Evolutionary conservation across 139 green algal genomes (phyloP), one percentile per base, ranked within the genome.

Genomic region (Spirogloea muscicola): DNA sequence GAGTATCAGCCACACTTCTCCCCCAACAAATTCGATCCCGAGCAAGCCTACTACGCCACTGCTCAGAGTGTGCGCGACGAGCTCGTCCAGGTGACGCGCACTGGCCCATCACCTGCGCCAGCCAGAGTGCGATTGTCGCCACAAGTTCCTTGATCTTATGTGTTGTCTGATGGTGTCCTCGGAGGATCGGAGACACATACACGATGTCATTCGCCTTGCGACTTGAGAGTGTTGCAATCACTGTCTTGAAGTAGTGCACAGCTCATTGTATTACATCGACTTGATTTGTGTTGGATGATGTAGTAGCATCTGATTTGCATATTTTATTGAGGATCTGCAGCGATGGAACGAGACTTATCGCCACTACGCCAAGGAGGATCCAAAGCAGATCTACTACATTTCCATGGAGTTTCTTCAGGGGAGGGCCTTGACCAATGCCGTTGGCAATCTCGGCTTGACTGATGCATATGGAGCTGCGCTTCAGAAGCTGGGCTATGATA

Each of bases 371-470:
- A 43, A 77, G 36, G 58, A 93, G 82, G 87, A 94, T 74, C 87
- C 90, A 40, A 98, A 98, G 89, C 89, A 91, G 66, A 86, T 94
- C 38, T 97, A 98, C 87, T 98, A 98, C 89, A 78, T 98, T 34
- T 92, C 83, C 5, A 89, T 88, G 9, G 93, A 98, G 88, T 98
- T 96, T 84, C 86, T 98, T 37, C 96, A 97, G 91, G 93, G 93
- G 68, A 89, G 93, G 73, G 90, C 89, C 18, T 87, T 98, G 58
- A 86, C 88, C 58, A 98, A 97, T 87, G 90, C 93, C 4, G 79
- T 98, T n/a, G 85, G 92, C 79, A 98, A 98, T 86, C 74, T 98
- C 62, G 92, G 88, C 25, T 82, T 97, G 29, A 86, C 88, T 27
- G 88, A 87, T 44, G 67, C 86, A 13, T 98, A 96, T 79, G 82